These are phyloP conservation scores for Talaromyces borbonicus DNA, from an alignment of 495 filamentous ascomycete species.

Conservation along the genomic window DNA sequence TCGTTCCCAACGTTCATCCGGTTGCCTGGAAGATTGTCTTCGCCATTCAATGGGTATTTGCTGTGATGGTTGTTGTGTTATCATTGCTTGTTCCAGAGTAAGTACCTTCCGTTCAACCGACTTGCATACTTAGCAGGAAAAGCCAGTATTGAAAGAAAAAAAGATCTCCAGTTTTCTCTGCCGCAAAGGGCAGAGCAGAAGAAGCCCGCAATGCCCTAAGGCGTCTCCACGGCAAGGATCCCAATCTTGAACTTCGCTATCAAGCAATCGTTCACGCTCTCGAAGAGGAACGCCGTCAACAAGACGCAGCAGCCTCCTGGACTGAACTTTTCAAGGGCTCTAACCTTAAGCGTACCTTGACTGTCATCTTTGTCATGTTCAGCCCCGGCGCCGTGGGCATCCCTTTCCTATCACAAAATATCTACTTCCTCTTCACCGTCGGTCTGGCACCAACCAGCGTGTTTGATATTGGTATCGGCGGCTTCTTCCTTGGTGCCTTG, in stretches of 20 bases:
- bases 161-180: slow-evolving; percentile 10
- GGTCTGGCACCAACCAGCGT: slow-evolving; percentile 13
- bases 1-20: slow-evolving; percentile 13
- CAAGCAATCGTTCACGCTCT: slow-evolving; percentile 12
- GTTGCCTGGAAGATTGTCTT: slow-evolving; percentile 11
- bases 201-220: slow-evolving; percentile 7
- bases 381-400: slow-evolving; percentile 14
- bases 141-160: no score
- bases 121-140: neutral
- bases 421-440: slow-evolving; percentile 21
- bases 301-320: slow-evolving; percentile 11
- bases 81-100: slow-evolving; percentile 14
- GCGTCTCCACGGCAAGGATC: slow-evolving; percentile 9
- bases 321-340: slow-evolving; percentile 15
- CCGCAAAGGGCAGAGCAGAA: slow-evolving; percentile 5
- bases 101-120: neutral
- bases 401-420: slow-evolving; percentile 16
- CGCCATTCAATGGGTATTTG: slow-evolving; percentile 14
- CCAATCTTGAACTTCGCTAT: slow-evolving; percentile 11
- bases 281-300: slow-evolving; percentile 13
- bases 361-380: slow-evolving; percentile 17
- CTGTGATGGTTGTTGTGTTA: slow-evolving; percentile 8
- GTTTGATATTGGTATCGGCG: slow-evolving; percentile 16
- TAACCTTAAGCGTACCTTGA: slow-evolving; percentile 18
- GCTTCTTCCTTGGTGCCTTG: slow-evolving; percentile 17